Evolutionary conservation across 1,139 yeast species (phyloP).

Genomic region (Pichia sp.): DNA sequence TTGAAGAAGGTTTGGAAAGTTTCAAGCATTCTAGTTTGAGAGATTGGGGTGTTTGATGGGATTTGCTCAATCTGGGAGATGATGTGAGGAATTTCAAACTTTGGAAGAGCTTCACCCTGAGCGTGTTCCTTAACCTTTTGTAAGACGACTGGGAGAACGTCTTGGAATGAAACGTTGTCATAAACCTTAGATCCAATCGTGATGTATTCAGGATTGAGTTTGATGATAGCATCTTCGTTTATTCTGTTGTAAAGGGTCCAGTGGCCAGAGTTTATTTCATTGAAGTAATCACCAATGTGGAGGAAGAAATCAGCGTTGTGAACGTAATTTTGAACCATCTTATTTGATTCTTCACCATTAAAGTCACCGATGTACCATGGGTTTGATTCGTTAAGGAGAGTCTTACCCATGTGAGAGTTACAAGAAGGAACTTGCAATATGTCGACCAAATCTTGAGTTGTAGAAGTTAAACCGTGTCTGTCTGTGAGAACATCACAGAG

Average conservation of each 20-base stretch:
- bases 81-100: conserved; percentile 13
- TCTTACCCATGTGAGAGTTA: conserved; percentile 45
- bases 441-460: conserved; percentile 40
- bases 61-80: conserved; percentile 17
- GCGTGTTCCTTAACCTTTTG: conserved; percentile 32
- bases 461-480: conserved; percentile 40
- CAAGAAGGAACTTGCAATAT: conserved; percentile 38
- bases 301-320: conserved; percentile 42
- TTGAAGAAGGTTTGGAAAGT: conserved; percentile 32
- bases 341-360: conserved; percentile 43
- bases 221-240: conserved; percentile 27
- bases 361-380: conserved; percentile 59
- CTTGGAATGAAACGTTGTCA: conserved; percentile 38
- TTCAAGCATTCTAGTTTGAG: conserved; percentile 30
- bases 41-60: conserved; percentile 26
- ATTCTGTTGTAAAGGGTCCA: conserved; percentile 27
- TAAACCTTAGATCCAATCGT: conserved; percentile 34
- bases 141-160: conserved; percentile 38
- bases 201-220: conserved; percentile 39
- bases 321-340: conserved; percentile 33
- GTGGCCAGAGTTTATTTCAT: conserved; percentile 53
- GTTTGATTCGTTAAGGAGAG: conserved; percentile 55
- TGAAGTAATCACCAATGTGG: conserved; percentile 43
- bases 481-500: conserved; percentile 60
- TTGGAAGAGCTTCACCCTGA: conserved; percentile 23